Base-by-base conservation (phyloP, 2,329 filamentous ascomycete genomes). In the Lachnum nothofagi region DNA sequence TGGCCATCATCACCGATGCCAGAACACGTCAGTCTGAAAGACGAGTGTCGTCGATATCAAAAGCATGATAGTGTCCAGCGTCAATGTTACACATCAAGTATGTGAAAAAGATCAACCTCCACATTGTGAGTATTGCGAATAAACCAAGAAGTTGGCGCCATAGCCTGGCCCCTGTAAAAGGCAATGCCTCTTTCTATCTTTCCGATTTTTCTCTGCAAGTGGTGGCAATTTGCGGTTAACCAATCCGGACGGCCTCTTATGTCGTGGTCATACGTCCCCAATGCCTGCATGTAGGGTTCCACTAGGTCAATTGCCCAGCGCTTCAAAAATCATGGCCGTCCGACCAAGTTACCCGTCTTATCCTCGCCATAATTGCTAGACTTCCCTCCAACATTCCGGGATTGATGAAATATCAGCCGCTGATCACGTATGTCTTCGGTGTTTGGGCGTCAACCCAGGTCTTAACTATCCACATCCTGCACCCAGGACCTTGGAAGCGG, bases 371-470 rank as follows among this genome's bases (percentile, higher is more conserved):
- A 33, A n/a, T n/a, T 16, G 34, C 34, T 34, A 14, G 27, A 43
- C 7, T 20, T 19, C 17, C 5, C n/a, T 43, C 24, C 17, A 43
- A 20, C n/a, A n/a, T 17, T 9, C 24, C n/a, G n/a, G 31, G 16
- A 34, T 42, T 50, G 48, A 50, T 50, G 48, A 38, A 50, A 50
- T 50, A 34, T 20, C 24, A 42, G 43, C 22, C 20, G 42, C 38
- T 14, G 43, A 50, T 46, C 31, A 38, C 48, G 48, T 34, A 45
- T 45, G 17, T 44, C 22, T 10, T n/a, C 16, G 20, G 35, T 22
- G 10, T 34, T 22, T 20, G 12, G 25, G 27, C 31, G 16, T n/a
- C 16, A 3, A n/a, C 16, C 22, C 24, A 20, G 4, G 22, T 22
- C 31, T 27, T 41, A 9, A n/a, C 29, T 16, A 23, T 25, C 25